These are phyloP conservation scores for Crithidia sp. DNA, from an alignment of 208 protist genomes.

Conservation along the genomic window DNA sequence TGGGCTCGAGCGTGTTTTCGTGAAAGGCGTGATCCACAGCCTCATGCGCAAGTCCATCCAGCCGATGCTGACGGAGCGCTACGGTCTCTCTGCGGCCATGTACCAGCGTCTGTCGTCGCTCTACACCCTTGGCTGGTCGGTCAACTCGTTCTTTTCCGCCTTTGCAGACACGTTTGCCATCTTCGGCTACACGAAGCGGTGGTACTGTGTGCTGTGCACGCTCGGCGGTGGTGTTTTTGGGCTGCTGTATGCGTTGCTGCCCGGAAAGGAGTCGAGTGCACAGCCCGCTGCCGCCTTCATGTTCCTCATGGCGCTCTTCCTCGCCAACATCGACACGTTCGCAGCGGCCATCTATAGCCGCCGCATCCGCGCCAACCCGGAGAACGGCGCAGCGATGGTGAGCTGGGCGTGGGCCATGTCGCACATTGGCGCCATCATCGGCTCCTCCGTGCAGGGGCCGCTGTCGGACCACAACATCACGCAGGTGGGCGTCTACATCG, in stretches of 20 bases:
- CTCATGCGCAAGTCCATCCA: constrained; percentile 40
- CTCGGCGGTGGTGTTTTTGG: constrained; percentile 45
- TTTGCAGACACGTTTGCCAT: constrained; percentile 65
- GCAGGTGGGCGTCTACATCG: constrained; percentile 46
- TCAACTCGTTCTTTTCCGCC: constrained; percentile 64
- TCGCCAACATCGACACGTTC: constrained; percentile 69
- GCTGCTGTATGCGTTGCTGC: constrained; percentile 53
- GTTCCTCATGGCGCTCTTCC: constrained; percentile 52
- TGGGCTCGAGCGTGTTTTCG: constrained; percentile 43
- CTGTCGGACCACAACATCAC: constrained; percentile 48
- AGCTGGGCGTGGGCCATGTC: constrained; percentile 64
- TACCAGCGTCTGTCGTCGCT: constrained; percentile 63
- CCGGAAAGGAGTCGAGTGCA: constrained; percentile 35
- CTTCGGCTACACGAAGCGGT: constrained; percentile 80
- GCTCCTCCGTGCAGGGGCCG: constrained; percentile 47
- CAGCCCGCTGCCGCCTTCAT: constrained; percentile 45
- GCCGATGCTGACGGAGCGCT: constrained; percentile 55
- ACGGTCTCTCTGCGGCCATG: constrained; percentile 31
- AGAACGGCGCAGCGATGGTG: constrained; percentile 46
- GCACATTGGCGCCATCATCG: constrained; percentile 48
- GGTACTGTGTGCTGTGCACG: constrained; percentile 58
- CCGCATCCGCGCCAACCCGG: constrained; percentile 48
- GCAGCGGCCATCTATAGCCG: constrained; percentile 71
- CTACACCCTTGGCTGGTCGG: constrained; percentile 56
- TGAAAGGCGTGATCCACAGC: constrained; percentile 50